A percentile compares a stretch with the other conserved stretches of the same genome.
Evolutionary conservation across 108 stramenopile genomes (phyloP).

Genomic region (Skeletonema potamos): DNA sequence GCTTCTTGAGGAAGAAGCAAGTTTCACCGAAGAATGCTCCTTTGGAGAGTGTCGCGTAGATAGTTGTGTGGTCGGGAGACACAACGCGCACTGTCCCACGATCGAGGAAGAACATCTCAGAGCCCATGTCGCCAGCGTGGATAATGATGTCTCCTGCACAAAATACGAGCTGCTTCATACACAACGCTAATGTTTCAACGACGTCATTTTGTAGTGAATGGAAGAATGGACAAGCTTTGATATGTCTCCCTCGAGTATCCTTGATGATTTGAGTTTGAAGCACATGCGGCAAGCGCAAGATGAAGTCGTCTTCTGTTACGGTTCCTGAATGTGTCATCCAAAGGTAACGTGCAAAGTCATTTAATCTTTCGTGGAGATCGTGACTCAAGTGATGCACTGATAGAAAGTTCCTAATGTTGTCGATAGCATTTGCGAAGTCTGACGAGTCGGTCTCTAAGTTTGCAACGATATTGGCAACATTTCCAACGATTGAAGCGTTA

Average conservation of each 20-base stretch:
- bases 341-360: constrained; percentile 46
- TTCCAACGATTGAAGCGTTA: constrained; percentile 60
- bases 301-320: constrained; percentile 35
- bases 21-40: constrained; percentile 69
- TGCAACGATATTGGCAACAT: constrained; percentile 56
- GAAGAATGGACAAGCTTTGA: constrained; percentile 52
- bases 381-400: constrained; percentile 31
- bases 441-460: constrained; percentile 43
- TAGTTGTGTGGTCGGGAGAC: constrained; percentile 25
- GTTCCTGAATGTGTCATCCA: constrained; percentile 40
- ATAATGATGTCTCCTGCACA: constrained; percentile 45
- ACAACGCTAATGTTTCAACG: constrained; percentile 42
- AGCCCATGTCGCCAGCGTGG: constrained; percentile 53
- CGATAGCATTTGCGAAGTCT: constrained; percentile 38
- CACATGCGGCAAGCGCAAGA: constrained; percentile 39
- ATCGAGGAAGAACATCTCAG: constrained; percentile 62
- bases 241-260: constrained; percentile 16
- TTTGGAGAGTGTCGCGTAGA: constrained; percentile 53
- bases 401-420: constrained; percentile 51
- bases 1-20: constrained; percentile 57
- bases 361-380: constrained; percentile 40
- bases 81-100: constrained; percentile 50
- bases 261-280: constrained; percentile 37
- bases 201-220: constrained; percentile 51
- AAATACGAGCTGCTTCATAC: constrained; percentile 35